A percentile compares a stretch with the other conserved stretches of the same genome.
phyloP scores from a whole-genome alignment of 2,329 filamentous ascomycete species.

The Magnaporthiopsis incrustans region DNA sequence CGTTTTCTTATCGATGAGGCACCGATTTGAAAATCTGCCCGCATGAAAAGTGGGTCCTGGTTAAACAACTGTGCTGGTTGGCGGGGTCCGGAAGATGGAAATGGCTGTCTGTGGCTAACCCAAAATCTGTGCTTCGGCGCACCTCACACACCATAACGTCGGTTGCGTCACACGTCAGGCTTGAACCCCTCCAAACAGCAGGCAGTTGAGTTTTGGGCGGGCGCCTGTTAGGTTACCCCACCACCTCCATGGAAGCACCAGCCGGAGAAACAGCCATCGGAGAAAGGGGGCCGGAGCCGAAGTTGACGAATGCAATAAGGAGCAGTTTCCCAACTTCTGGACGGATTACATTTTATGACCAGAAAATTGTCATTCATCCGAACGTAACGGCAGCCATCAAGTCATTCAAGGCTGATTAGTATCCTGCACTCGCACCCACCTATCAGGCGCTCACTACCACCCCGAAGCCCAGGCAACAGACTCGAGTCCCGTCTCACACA shows the following conservation, averaged over 20 bases:
- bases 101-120: not conserved
- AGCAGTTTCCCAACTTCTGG: not conserved
- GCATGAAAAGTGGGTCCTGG: not conserved
- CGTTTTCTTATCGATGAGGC: not conserved
- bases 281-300: too few relatives aligned
- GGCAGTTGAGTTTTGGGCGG: not conserved
- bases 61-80: not conserved
- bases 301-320: not conserved
- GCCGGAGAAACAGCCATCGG: not conserved
- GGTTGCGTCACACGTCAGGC: not conserved
- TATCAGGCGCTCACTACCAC: not conserved
- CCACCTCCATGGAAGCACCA: not conserved
- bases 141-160: too few relatives aligned
- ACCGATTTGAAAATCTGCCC: not conserved
- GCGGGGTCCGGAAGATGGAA: not conserved
- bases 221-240: not conserved
- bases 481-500: not conserved
- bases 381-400: not conserved
- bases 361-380: not conserved
- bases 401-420: not conserved
- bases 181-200: not conserved
- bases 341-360: not conserved
- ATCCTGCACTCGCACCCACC: not conserved
- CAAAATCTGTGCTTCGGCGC: not conserved
- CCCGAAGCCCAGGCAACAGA: not conserved